A percentile compares a stretch with the other conserved stretches of the same genome.
phyloP scores from a whole-genome alignment of 441 rosid species.

The Melastoma candidum region DNA sequence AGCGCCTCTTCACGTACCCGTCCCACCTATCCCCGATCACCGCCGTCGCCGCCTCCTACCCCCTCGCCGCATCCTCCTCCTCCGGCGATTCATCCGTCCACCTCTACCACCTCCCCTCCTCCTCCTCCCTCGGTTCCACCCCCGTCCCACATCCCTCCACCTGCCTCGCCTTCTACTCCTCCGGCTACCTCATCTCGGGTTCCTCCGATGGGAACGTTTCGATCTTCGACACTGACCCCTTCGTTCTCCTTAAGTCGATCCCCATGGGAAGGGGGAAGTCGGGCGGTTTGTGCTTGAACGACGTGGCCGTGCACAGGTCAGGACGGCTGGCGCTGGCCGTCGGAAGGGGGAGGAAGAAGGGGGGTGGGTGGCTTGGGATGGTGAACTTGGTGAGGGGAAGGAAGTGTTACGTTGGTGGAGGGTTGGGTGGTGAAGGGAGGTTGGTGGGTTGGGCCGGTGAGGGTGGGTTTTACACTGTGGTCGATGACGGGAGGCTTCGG shows the following conservation, averaged over 20 bases:
- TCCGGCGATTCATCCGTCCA: conserved; percentile 75
- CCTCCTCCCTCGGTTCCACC: conserved; percentile 66
- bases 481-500: conserved; percentile 41
- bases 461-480: conserved; percentile 53
- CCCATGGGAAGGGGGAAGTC: conserved; percentile 52
- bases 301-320: conserved; percentile 62
- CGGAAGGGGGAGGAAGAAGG: conserved; percentile 22
- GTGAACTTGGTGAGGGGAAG: conserved; percentile 80
- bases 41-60: conserved; percentile 60
- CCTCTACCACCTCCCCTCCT: conserved; percentile 68
- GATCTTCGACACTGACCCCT: conserved; percentile 77
- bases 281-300: conserved; percentile 21
- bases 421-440: conserved; percentile 61
- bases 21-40: conserved; percentile 73
- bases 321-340: conserved; percentile 79
- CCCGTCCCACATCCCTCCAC: conserved; percentile 57
- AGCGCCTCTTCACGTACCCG: conserved; percentile 71
- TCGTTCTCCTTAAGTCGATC: conserved; percentile 62
- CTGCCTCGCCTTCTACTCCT: conserved; percentile 63
- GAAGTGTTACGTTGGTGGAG: conserved; percentile 58
- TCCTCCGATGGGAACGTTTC: conserved; percentile 73
- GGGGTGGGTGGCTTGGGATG: conserved; percentile 74
- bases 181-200: conserved; percentile 77
- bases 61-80: conserved; percentile 68
- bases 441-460: conserved; percentile 58